These are phyloP conservation scores for Monotropa hypopitys DNA, from an alignment of 179 eudicot species.

Conservation along the genomic window DNA sequence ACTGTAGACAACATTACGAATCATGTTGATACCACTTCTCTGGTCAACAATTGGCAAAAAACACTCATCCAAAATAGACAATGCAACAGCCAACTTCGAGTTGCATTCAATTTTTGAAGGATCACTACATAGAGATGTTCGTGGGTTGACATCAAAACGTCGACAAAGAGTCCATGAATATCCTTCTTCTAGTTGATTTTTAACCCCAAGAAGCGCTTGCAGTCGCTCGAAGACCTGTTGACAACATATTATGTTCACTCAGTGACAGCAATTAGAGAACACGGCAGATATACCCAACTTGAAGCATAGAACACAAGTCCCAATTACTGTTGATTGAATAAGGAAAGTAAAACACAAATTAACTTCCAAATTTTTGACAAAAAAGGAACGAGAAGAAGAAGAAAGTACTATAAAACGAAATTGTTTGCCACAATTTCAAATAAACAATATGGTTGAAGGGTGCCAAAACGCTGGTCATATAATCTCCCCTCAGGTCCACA, in stretches of 20 bases:
- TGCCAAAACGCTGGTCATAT: not conserved
- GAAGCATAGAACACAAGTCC: not conserved
- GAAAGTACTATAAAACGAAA: not conserved
- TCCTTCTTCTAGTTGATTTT: conserved; percentile 55
- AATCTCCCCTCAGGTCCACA: not conserved
- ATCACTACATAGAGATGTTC: conserved; percentile 13
- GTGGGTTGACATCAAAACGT: conserved; percentile 34
- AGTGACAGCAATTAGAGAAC: not conserved
- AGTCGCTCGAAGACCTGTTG: conserved; percentile 49
- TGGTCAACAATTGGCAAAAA: conserved; percentile 75
- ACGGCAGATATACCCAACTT: not conserved
- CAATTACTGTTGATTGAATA: conserved; percentile 12
- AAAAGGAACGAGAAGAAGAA: not conserved
- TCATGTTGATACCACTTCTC: conserved; percentile 64
- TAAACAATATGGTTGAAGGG: not conserved
- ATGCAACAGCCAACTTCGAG: conserved; percentile 81
- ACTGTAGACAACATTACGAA: conserved; percentile 67
- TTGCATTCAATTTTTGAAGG: conserved; percentile 46
- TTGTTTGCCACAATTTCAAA: not conserved
- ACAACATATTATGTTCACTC: conserved; percentile 2
- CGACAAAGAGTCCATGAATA: conserved; percentile 67
- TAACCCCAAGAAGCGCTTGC: conserved; percentile 48
- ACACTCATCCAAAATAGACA: conserved; percentile 76
- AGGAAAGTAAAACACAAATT: not conserved
- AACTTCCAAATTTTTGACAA: not conserved